Evolutionary conservation across 306 rosid species (phyloP).

Genomic region (Medicago lupulina): DNA sequence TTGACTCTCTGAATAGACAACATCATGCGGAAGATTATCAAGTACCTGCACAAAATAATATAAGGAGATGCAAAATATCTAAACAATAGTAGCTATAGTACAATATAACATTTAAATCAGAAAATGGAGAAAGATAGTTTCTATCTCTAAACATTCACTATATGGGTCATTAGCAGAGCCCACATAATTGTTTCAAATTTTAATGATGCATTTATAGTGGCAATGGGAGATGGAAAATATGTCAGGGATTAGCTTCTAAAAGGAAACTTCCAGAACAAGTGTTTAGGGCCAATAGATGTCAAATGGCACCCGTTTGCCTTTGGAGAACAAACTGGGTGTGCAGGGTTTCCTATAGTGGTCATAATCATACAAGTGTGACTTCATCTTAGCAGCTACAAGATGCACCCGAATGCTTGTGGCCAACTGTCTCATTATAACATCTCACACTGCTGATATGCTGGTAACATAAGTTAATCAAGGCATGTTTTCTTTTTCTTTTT

Average conservation of each 20-base stretch:
- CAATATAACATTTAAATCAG: not conserved
- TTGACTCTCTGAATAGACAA: slow-evolving; percentile 81
- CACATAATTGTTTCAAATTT: slow-evolving; percentile 1
- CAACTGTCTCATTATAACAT: not conserved
- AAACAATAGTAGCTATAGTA: slow-evolving; percentile 7
- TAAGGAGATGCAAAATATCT: slow-evolving; percentile 21
- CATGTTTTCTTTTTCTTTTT: not conserved
- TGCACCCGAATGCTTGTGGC: not conserved
- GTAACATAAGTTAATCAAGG: not conserved
- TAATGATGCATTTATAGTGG: not conserved
- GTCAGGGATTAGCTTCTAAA: not conserved
- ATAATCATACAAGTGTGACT: not conserved
- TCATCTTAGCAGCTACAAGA: not conserved
- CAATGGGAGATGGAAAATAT: not conserved
- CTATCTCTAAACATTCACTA: slow-evolving; percentile 29
- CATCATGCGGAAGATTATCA: slow-evolving; percentile 99
- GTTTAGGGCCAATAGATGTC: not conserved
- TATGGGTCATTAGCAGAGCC: slow-evolving; percentile 11
- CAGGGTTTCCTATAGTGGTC: slow-evolving; percentile 2
- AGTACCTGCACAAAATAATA: slow-evolving; percentile 69
- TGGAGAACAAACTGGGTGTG: not conserved
- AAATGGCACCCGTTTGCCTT: not conserved
- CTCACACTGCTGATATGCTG: not conserved
- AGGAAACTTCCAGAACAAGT: not conserved
- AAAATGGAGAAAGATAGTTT: not conserved